phyloP scores from a whole-genome alignment of 345 rosid genomes.

The Streptanthus diversifolius region DNA sequence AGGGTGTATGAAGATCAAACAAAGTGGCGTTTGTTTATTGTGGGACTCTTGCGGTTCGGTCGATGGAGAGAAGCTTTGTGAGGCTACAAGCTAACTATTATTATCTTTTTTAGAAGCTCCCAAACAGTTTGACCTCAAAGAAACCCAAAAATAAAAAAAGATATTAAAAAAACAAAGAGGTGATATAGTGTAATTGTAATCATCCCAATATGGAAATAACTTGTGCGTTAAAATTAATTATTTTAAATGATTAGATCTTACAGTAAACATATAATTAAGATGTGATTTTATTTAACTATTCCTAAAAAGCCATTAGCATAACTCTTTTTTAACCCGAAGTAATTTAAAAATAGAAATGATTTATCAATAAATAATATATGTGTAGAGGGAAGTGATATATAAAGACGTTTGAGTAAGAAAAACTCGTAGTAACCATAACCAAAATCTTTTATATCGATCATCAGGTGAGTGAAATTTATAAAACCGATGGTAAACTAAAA shows the following conservation, averaged over 20 bases:
- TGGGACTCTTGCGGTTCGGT: slow-evolving; percentile 3
- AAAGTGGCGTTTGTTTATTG: slow-evolving; percentile 3
- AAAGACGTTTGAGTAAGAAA: neutral
- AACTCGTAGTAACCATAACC: neutral
- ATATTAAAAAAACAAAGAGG: neutral
- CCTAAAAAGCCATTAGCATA: neutral
- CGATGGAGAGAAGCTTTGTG: slow-evolving; percentile 5
- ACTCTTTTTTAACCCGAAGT: neutral
- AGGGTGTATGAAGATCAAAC: slow-evolving; percentile 8
- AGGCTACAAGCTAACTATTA: neutral
- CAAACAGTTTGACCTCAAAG: neutral
- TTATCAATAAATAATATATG: neutral
- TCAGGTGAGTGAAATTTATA: neutral
- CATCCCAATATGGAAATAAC: neutral
- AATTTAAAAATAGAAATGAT: neutral
- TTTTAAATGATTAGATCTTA: too few species aligned
- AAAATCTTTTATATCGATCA: neutral
- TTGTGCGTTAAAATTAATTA: neutral
- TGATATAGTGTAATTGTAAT: neutral
- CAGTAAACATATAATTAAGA: neutral
- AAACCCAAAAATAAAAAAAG: neutral
- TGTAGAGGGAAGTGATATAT: neutral
- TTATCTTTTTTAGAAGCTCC: neutral
- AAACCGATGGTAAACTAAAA: neutral
- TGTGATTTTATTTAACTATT: neutral